phyloP scores from a whole-genome alignment of 306 rosid genomes.

The Pyrus betulifolia region DNA sequence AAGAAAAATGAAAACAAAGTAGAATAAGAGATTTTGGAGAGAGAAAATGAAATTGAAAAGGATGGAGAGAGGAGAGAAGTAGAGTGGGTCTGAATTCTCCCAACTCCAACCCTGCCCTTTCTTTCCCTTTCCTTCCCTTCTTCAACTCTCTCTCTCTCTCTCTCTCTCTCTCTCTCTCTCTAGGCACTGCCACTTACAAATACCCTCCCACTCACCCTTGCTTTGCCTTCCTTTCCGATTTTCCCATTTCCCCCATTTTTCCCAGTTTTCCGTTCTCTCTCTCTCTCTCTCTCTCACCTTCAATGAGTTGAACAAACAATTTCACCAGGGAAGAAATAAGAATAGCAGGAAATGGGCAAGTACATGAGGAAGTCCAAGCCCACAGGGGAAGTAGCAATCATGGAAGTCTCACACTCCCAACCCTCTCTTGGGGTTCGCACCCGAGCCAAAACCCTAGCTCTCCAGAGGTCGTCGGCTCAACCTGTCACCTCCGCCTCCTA shows the following conservation, averaged over 20 bases:
- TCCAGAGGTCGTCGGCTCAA: constrained; percentile 32
- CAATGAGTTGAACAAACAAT: constrained; percentile 8
- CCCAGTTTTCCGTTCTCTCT: background rate
- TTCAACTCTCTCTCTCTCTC: too few species aligned
- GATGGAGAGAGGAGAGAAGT: background rate
- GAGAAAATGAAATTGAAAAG: background rate
- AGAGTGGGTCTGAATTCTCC: background rate
- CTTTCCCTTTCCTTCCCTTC: background rate
- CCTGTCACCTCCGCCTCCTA: constrained; percentile 43
- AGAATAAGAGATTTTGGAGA: background rate
- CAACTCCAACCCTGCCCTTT: background rate
- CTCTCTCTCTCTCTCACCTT: background rate
- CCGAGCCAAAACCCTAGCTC: constrained; percentile 93
- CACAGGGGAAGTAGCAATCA: constrained; percentile 42
- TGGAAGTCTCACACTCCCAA: constrained; percentile 45
- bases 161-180: background rate
- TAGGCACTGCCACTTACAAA: constrained; percentile 1
- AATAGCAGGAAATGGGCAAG: constrained; percentile 53
- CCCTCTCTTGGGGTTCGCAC: constrained; percentile 70
- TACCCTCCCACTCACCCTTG: background rate
- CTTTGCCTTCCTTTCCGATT: background rate
- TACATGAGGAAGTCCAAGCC: constrained; percentile 80
- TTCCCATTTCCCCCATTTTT: background rate
- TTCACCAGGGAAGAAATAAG: background rate
- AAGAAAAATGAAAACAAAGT: background rate